Evolutionary conservation across 352 stramenopile species (phyloP).

Genomic region (Phytophthora pistaciae): DNA sequence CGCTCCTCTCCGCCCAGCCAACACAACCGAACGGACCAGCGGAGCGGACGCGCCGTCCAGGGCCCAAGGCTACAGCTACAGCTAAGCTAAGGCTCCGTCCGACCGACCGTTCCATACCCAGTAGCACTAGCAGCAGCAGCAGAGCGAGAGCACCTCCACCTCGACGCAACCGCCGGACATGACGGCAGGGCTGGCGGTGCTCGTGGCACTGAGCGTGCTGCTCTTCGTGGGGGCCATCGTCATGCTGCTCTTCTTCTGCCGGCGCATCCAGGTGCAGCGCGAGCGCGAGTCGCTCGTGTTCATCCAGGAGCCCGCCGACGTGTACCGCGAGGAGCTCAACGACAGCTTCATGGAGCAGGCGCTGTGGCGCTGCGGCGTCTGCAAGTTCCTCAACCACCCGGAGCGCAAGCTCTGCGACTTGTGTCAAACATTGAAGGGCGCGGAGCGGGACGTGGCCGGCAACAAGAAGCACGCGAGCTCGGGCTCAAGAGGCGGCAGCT

Average conservation of each 20-base stretch:
- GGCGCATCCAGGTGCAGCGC: slow-evolving; percentile 44
- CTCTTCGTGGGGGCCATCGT: slow-evolving; percentile 51
- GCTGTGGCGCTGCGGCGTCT: slow-evolving; percentile 89
- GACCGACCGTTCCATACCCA: neutral
- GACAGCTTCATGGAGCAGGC: slow-evolving; percentile 85
- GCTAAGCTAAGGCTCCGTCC: neutral
- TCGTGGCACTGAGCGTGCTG: slow-evolving; percentile 52
- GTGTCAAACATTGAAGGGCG: slow-evolving; percentile 78
- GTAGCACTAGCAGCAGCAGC: neutral
- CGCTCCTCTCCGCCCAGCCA: slow-evolving; percentile 21
- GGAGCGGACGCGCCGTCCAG: neutral
- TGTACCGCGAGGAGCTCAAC: slow-evolving; percentile 87
- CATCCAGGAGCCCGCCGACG: slow-evolving; percentile 63
- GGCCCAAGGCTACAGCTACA: neutral
- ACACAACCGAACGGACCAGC: slow-evolving; percentile 29
- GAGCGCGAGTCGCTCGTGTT: slow-evolving; percentile 57
- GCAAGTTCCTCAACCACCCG: slow-evolving; percentile 91
- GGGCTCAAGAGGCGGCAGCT: slow-evolving; percentile 30
- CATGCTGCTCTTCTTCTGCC: slow-evolving; percentile 59
- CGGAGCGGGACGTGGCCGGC: slow-evolving; percentile 57
- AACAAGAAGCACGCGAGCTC: slow-evolving; percentile 37
- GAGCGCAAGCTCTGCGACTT: slow-evolving; percentile 85
- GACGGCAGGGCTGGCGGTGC: slow-evolving; percentile 43
- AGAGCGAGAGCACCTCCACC: neutral
- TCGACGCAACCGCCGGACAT: slow-evolving; percentile 19